These are phyloP conservation scores for Phytophthora uliginosa DNA, from an alignment of 352 stramenopile species.

Conservation along the genomic window DNA sequence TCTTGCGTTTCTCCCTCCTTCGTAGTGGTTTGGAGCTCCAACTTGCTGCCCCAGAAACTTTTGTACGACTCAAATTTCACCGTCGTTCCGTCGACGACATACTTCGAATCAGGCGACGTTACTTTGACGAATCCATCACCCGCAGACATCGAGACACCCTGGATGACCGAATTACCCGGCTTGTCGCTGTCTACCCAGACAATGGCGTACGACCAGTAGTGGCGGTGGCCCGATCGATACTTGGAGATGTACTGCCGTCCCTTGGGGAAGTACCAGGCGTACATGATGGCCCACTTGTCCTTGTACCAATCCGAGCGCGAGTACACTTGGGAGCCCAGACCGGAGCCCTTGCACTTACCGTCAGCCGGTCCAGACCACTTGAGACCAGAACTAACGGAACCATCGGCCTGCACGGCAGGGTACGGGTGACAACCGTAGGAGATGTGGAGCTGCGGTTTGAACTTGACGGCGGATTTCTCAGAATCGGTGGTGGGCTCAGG, in stretches of 20 bases:
- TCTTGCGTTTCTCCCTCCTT: neutral
- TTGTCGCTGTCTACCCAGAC: slow-evolving; percentile 7
- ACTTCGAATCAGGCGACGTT: neutral
- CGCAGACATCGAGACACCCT: slow-evolving; percentile 1
- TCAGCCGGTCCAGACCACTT: slow-evolving; percentile 27
- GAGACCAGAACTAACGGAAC: slow-evolving; percentile 37
- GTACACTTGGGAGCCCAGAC: slow-evolving; percentile 32
- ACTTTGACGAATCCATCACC: neutral
- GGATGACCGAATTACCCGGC: slow-evolving; percentile 1
- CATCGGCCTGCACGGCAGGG: slow-evolving; percentile 34
- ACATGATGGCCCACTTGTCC: slow-evolving; percentile 28
- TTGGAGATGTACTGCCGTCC: neutral
- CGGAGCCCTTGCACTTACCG: slow-evolving; percentile 32
- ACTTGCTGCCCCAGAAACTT: neutral
- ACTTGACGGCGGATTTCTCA: neutral
- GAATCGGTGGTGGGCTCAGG: neutral
- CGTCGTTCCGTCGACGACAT: neutral
- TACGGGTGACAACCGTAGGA: slow-evolving; percentile 40
- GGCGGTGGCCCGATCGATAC: slow-evolving; percentile 1
- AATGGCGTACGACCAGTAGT: slow-evolving; percentile 7
- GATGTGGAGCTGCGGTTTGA: neutral
- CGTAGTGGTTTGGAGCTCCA: neutral
- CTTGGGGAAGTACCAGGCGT: slow-evolving; percentile 46
- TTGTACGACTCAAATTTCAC: slow-evolving; percentile 10
- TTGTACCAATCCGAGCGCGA: slow-evolving; percentile 25